A percentile compares a stretch with the other conserved stretches of the same genome.
Evolutionary conservation across 225 moss, liverwort and hornwort genomes (phyloP).

Genomic region (Pseudoscleropodium purum): DNA sequence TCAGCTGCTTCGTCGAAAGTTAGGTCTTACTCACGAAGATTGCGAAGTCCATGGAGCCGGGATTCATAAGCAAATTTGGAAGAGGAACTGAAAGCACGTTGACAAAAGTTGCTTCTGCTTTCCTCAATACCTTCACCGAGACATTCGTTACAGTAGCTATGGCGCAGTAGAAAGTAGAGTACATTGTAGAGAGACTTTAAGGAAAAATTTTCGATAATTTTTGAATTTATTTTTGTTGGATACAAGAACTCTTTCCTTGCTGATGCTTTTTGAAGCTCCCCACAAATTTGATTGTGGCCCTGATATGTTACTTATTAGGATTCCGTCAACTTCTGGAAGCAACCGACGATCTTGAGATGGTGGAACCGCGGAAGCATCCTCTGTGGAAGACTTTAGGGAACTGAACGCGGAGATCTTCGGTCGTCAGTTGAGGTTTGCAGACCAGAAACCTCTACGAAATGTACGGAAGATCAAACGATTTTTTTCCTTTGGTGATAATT

Average conservation of each 20-base stretch:
- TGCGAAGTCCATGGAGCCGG: neutral
- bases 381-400: neutral
- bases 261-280: neutral
- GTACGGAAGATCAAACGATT: neutral
- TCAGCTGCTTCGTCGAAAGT: neutral
- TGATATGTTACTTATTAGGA: neutral
- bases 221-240: neutral
- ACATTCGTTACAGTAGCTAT: neutral
- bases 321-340: neutral
- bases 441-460: neutral
- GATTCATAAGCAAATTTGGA: neutral
- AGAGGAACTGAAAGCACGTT: neutral
- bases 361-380: neutral
- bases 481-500: neutral
- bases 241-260: neutral
- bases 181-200: no score
- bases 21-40: neutral
- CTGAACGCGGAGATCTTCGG: neutral
- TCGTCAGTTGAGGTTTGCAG: neutral
- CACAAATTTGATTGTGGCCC: neutral
- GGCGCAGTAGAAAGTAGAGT: neutral
- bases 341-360: neutral
- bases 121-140: neutral
- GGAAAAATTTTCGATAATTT: neutral
- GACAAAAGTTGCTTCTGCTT: neutral